Percentiles rank a stretch among this genome's conserved stretches.
Evolutionary conservation across 768 basidiomycete genomes (phyloP).

Genomic region (Plicaturopsis crispa): DNA sequence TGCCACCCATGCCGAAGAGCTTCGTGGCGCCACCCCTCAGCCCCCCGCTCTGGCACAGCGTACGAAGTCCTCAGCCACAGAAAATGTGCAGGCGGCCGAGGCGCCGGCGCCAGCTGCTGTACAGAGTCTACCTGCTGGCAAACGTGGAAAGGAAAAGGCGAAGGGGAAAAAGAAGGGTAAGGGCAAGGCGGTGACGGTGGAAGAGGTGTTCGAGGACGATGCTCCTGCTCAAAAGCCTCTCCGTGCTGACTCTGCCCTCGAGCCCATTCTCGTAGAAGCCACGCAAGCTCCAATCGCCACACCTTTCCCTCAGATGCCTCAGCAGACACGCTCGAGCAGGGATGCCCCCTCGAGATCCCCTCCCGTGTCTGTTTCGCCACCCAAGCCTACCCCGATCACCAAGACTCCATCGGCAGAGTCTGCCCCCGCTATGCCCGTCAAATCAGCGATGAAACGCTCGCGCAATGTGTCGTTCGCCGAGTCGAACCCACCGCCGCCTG

Average conservation of each 20-base stretch:
- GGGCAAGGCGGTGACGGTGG: conserved; percentile 3
- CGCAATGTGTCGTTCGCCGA: no score
- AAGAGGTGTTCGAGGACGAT: conserved; percentile 2
- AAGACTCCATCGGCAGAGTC: not conserved
- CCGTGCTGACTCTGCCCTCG: conserved; percentile 1
- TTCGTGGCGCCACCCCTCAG: conserved; percentile 1
- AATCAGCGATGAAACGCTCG: no score
- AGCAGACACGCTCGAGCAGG: not conserved
- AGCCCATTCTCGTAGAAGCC: conserved; percentile 1
- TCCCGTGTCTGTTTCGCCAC: not conserved
- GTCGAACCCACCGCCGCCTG: no score
- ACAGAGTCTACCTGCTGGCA: not conserved
- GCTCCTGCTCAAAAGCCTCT: not conserved
- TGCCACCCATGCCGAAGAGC: no score
- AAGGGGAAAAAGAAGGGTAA: conserved; percentile 1
- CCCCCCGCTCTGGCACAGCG: not conserved
- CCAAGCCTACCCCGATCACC: conserved; percentile 1
- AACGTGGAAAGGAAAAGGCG: not conserved
- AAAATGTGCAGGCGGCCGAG: not conserved
- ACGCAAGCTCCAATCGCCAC: not conserved
- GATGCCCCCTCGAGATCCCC: conserved; percentile 3
- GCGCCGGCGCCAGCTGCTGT: not conserved
- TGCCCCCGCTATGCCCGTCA: no score
- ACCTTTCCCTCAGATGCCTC: not conserved
- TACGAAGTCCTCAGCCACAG: not conserved